Percentiles rank a stretch among this genome's conserved stretches.
Evolutionary conservation across 73 alveolate species (phyloP).

Genomic region (Tetrahymena borealis): DNA sequence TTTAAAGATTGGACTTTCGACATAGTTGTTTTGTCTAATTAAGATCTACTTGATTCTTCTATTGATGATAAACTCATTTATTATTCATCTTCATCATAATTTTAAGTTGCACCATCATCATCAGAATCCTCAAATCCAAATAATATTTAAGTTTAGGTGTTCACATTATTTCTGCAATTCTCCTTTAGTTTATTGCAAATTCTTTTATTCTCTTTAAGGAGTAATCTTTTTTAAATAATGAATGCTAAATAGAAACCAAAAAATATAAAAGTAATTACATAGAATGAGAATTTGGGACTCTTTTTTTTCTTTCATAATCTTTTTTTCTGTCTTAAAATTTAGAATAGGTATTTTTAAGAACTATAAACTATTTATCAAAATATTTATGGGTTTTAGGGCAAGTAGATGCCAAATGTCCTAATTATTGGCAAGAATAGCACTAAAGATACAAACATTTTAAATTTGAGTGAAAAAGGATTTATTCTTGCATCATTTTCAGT

Average conservation of each 20-base stretch:
- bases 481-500: background rate
- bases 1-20: too few species aligned
- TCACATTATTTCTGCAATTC: background rate
- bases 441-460: background rate
- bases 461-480: background rate
- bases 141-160: background rate
- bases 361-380: background rate
- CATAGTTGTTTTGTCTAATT: too few species aligned
- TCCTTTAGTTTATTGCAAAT: background rate
- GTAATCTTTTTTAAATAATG: background rate
- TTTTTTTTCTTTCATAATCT: background rate
- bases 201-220: background rate
- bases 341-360: background rate
- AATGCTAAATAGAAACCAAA: background rate
- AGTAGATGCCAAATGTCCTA: background rate
- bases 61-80: too few species aligned
- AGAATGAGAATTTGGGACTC: too few species aligned
- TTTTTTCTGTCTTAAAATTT: background rate
- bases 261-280: too few species aligned
- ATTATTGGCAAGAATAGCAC: background rate
- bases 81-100: too few species aligned
- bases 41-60: too few species aligned
- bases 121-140: too few species aligned
- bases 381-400: background rate
- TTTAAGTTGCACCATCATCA: too few species aligned